phyloP scores from a whole-genome alignment of 495 filamentous ascomycete species.

The Penicillium cataractarum region DNA sequence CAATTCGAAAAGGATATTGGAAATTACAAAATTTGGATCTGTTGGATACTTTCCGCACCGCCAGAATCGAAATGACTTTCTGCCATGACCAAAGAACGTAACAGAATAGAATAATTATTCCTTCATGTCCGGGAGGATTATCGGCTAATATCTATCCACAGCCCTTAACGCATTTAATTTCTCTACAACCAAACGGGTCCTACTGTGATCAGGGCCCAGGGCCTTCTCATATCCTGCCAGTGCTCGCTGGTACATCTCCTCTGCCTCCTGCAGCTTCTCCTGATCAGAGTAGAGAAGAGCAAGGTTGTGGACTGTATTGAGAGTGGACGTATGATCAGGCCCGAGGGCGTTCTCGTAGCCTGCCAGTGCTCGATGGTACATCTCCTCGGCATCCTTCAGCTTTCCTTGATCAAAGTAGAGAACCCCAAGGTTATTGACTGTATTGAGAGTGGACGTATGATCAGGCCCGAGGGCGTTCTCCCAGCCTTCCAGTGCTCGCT shows the following conservation, averaged over 20 bases:
- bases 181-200: too few species aligned
- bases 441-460: slow-evolving; percentile 34
- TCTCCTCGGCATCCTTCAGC: slow-evolving; percentile 41
- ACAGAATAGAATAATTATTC: too few species aligned
- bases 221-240: slow-evolving; percentile 32
- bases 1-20: too few species aligned
- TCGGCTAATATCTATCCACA: too few species aligned
- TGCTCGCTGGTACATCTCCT: slow-evolving; percentile 31
- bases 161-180: too few species aligned
- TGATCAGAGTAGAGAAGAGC: not conserved
- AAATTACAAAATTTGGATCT: too few species aligned
- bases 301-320: too few species aligned
- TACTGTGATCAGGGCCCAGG: slow-evolving; percentile 16
- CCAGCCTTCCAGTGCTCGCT: slow-evolving; percentile 30
- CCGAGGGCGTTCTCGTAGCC: slow-evolving; percentile 41
- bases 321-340: too few species aligned
- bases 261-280: slow-evolving; percentile 29
- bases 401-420: slow-evolving; percentile 41
- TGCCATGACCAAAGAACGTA: too few species aligned
- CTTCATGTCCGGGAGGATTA: too few species aligned
- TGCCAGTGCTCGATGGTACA: slow-evolving; percentile 35
- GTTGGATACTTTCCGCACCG: too few species aligned
- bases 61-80: too few species aligned
- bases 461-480: slow-evolving; percentile 38
- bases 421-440: slow-evolving; percentile 38